Percentiles rank a stretch among this genome's conserved stretches.
Evolutionary conservation across 345 rosid species (phyloP).

Genomic region (Heritiera littoralis): DNA sequence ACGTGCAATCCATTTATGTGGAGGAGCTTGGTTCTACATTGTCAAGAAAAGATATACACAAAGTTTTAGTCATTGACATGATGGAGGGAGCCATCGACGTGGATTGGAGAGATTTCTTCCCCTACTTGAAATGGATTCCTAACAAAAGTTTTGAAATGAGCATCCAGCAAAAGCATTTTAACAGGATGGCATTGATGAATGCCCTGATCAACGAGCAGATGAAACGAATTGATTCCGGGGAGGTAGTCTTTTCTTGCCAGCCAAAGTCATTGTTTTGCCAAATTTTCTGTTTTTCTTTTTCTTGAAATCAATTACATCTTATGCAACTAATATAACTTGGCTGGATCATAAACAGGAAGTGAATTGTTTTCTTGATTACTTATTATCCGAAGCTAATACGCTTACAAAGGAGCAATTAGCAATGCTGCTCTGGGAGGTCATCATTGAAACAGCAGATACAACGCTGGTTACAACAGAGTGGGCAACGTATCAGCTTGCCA

Average conservation of each 20-base stretch:
- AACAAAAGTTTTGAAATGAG: conserved; percentile 52
- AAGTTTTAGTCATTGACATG: conserved; percentile 60
- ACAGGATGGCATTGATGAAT: conserved; percentile 65
- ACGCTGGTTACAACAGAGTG: conserved; percentile 85
- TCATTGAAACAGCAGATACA: conserved; percentile 76
- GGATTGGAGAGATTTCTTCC: conserved; percentile 97
- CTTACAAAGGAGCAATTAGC: conserved; percentile 64
- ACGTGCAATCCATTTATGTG: conserved; percentile 62
- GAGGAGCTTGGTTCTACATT: conserved; percentile 61
- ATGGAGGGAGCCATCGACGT: conserved; percentile 85
- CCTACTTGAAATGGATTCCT: conserved; percentile 81
- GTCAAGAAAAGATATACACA: conserved; percentile 56
- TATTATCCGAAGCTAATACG: conserved; percentile 59
- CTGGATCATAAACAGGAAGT: conserved; percentile 41
- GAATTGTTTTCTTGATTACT: conserved; percentile 59
- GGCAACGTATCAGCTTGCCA: conserved; percentile 87
- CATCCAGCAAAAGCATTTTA: conserved; percentile 45
- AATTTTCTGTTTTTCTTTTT: not conserved
- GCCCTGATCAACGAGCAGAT: conserved; percentile 57
- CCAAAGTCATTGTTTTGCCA: not conserved
- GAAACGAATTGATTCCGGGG: conserved; percentile 50
- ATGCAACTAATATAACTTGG: not conserved
- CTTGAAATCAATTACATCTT: not conserved
- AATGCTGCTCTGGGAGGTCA: conserved; percentile 75
- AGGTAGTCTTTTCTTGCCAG: conserved; percentile 35